A percentile compares a stretch with the other conserved stretches of the same genome.
These are phyloP conservation scores for Pseudogymnoascus sp. DNA, from an alignment of 2,329 filamentous ascomycete genomes.

Conservation along the genomic window DNA sequence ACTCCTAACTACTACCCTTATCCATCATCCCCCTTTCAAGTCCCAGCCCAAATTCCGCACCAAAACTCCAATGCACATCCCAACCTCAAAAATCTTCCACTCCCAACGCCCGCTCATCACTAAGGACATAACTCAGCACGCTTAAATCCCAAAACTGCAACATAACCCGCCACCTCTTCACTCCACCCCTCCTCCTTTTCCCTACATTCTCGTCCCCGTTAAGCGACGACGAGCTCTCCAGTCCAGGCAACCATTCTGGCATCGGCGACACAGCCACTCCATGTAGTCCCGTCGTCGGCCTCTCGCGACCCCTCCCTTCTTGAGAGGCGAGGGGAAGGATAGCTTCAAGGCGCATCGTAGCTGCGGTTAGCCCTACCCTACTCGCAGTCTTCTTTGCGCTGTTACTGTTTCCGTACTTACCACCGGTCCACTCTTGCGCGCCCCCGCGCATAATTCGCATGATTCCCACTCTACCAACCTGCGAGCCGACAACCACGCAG, in stretches of 20 bases:
- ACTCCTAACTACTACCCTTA: neutral
- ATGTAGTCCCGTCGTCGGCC: constrained; percentile 47
- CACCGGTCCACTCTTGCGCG: neutral
- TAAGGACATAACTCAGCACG: constrained; percentile 63
- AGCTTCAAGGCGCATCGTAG: constrained; percentile 45
- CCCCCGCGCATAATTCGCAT: constrained; percentile 48
- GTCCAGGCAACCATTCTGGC: constrained; percentile 36
- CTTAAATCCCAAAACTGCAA: constrained; percentile 65
- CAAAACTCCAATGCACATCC: neutral
- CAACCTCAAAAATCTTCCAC: neutral
- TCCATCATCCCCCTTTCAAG: neutral
- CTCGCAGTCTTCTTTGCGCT: constrained; percentile 11
- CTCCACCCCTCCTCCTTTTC: constrained; percentile 18
- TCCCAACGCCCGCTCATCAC: constrained; percentile 13
- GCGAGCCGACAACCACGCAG: constrained; percentile 60
- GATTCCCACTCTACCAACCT: constrained; percentile 59
- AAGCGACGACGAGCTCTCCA: neutral
- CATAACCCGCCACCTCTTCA: constrained; percentile 58
- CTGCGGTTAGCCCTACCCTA: neutral
- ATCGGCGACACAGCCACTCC: constrained; percentile 63
- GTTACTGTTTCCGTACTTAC: neutral
- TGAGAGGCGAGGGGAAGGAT: constrained; percentile 37
- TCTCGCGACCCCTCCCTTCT: constrained; percentile 14
- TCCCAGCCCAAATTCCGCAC: neutral
- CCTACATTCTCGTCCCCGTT: constrained; percentile 18